A percentile compares a stretch with the other conserved stretches of the same genome.
phyloP scores from a whole-genome alignment of 495 filamentous ascomycete genomes.

The Arthonia radiata region DNA sequence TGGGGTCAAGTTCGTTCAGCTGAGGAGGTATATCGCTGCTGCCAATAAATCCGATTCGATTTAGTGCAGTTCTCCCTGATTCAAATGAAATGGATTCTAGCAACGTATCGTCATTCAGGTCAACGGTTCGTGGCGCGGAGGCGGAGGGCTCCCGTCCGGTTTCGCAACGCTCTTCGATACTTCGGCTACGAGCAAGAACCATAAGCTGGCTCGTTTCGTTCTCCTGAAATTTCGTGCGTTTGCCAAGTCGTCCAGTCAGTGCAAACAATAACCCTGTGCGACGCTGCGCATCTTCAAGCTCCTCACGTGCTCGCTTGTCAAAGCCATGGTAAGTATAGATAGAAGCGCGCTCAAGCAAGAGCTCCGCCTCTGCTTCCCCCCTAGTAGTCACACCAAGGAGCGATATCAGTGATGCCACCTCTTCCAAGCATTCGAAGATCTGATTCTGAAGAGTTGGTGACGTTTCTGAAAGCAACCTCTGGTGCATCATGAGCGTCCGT shows the following conservation, averaged over 20 bases:
- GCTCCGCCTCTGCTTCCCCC: constrained; percentile 27
- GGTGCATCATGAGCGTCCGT: constrained; percentile 63
- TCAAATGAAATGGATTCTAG: constrained; percentile 70
- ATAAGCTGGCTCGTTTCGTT: constrained; percentile 77
- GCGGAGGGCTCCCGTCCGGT: constrained; percentile 1
- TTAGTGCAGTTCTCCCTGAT: too few species aligned
- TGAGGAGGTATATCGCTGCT: constrained; percentile 34
- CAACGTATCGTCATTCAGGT: constrained; percentile 79
- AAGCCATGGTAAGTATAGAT: constrained; percentile 69
- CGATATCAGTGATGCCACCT: too few species aligned
- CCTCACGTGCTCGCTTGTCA: constrained; percentile 46
- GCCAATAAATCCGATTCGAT: too few species aligned
- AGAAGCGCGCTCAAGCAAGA: constrained; percentile 55
- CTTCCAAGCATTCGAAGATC: constrained; percentile 27
- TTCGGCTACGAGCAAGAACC: constrained; percentile 72
- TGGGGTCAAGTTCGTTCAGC: constrained; percentile 40
- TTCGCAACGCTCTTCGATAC: constrained; percentile 14
- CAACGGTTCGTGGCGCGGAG: constrained; percentile 13
- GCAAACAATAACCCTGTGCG: constrained; percentile 53
- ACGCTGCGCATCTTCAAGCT: constrained; percentile 38
- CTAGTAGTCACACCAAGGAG: constrained; percentile 10
- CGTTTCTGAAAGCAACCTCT: constrained; percentile 59
- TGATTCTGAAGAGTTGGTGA: constrained; percentile 35
- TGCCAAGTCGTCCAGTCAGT: constrained; percentile 65
- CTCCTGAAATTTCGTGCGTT: constrained; percentile 80